phyloP scores from a whole-genome alignment of 257 asterid genomes.

The Solanum stenotomum region DNA sequence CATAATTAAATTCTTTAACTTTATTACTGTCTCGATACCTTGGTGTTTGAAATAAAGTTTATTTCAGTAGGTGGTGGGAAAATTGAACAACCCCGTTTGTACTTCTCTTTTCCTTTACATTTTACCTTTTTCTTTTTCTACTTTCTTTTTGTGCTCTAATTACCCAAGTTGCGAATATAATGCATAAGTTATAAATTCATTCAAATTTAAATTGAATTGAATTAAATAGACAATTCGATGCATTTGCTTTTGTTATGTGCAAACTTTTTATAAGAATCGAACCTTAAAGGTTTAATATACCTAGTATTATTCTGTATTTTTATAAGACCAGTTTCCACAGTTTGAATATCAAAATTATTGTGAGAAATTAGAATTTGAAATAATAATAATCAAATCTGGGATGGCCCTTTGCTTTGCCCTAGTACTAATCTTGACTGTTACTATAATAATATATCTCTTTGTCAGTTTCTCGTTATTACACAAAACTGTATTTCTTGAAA shows the following conservation, averaged over 20 bases:
- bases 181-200: not conserved
- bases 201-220: not conserved
- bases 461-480: not conserved
- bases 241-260: too few relatives aligned
- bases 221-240: not conserved
- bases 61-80: not conserved
- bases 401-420: not conserved
- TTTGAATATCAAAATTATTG: not conserved
- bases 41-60: not conserved
- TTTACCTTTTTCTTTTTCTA: not conserved
- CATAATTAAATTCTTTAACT: not conserved
- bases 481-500: not conserved
- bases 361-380: not conserved
- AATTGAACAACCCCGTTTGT: not conserved
- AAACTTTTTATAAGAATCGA: not conserved
- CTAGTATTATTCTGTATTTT: rapidly evolving
- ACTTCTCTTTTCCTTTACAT: not conserved
- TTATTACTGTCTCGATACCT: not conserved
- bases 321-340: rapidly evolving
- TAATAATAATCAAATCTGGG: not conserved
- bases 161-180: not conserved
- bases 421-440: not conserved
- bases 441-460: not conserved
- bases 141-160: not conserved
- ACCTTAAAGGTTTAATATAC: rapidly evolving